These are phyloP conservation scores for Fusarium nisikadoi DNA, from an alignment of 2,329 filamentous ascomycete genomes.

Conservation along the genomic window DNA sequence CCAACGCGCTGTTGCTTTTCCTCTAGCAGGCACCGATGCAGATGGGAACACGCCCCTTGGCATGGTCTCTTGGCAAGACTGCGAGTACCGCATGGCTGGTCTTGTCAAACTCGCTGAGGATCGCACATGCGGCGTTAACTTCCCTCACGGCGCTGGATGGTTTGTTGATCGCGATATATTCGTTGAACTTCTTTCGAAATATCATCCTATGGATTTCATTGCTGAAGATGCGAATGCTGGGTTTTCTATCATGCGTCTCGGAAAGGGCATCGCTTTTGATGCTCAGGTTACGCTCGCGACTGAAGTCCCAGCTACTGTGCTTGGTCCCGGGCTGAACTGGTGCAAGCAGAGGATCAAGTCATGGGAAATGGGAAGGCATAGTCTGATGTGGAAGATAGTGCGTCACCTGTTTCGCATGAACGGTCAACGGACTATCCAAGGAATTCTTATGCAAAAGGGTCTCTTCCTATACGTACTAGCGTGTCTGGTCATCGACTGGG, in stretches of 20 bases:
- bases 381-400: slow-evolving; percentile 9
- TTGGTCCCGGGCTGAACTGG: slow-evolving; percentile 30
- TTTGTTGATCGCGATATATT: slow-evolving; percentile 6
- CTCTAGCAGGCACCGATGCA: background rate
- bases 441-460: background rate
- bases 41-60: background rate
- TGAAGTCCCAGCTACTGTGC: background rate
- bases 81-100: slow-evolving; percentile 1
- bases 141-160: background rate
- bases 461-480: background rate
- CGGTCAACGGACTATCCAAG: background rate
- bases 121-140: background rate
- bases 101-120: slow-evolving; percentile 4
- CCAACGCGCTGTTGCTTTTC: background rate
- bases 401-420: slow-evolving; percentile 5
- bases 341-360: slow-evolving; percentile 35
- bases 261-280: background rate
- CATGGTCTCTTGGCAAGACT: slow-evolving; percentile 8
- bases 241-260: slow-evolving; percentile 2
- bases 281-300: background rate
- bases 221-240: background rate
- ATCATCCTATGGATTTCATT: slow-evolving; percentile 10
- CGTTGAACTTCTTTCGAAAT: background rate
- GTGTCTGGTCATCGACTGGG: background rate
- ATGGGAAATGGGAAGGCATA: slow-evolving; percentile 33